Conservation (phyloP, 352 stramenopile species). For the Phytophthora constricta region DNA sequence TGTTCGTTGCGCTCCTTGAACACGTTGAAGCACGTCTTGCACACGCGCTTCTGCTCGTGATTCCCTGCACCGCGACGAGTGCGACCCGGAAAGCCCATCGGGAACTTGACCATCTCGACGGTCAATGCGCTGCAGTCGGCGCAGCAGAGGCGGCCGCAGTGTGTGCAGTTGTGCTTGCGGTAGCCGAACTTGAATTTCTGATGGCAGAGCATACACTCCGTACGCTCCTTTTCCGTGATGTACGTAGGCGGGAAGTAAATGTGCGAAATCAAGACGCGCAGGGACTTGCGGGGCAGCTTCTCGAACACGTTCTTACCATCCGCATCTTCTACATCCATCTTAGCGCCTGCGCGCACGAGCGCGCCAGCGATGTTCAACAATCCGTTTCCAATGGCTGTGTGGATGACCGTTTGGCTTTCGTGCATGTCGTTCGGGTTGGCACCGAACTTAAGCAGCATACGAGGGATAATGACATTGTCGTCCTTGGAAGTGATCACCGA, state of each 20-base stretch:
- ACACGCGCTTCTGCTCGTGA: slow-evolving; percentile 77
- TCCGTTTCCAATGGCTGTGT: slow-evolving; percentile 76
- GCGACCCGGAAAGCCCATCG: slow-evolving; percentile 83
- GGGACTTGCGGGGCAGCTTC: slow-evolving; percentile 76
- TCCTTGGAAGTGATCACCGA: slow-evolving; percentile 88
- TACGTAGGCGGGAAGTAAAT: slow-evolving; percentile 90
- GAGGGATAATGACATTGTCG: slow-evolving; percentile 83
- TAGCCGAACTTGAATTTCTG: slow-evolving; percentile 90
- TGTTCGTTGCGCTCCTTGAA: slow-evolving; percentile 84
- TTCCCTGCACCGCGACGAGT: slow-evolving; percentile 68
- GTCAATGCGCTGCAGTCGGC: slow-evolving; percentile 68
- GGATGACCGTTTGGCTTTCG: slow-evolving; percentile 87
- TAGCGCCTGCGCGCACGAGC: slow-evolving; percentile 81
- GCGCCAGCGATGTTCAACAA: slow-evolving; percentile 80
- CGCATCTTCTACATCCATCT: slow-evolving; percentile 88
- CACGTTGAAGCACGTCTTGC: slow-evolving; percentile 87
- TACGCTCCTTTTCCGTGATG: slow-evolving; percentile 87
- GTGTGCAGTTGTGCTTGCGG: slow-evolving; percentile 88
- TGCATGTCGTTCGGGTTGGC: slow-evolving; percentile 91
- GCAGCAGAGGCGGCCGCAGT: slow-evolving; percentile 82
- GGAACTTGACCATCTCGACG: slow-evolving; percentile 83
- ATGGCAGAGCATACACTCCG: slow-evolving; percentile 84
- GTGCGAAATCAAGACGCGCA: slow-evolving; percentile 77
- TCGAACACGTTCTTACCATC: slow-evolving; percentile 88
- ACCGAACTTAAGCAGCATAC: slow-evolving; percentile 89